A percentile compares a stretch with the other conserved stretches of the same genome.
These are phyloP conservation scores for Tardiomyces depauwii DNA, from an alignment of 1,139 yeast species.

Conservation along the genomic window DNA sequence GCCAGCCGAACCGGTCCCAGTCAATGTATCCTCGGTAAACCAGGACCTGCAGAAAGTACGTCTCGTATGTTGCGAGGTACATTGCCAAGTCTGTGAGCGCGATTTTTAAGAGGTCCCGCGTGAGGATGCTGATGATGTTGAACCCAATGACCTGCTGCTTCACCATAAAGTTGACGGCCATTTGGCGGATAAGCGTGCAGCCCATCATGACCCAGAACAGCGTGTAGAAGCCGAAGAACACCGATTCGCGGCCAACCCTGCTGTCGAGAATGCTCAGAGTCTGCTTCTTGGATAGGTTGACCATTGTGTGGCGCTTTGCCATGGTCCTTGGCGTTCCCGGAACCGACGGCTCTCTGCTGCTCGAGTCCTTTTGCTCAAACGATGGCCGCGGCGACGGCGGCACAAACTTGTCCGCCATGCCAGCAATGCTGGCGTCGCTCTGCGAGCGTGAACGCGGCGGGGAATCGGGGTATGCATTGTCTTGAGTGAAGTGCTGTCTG, in stretches of 20 bases:
- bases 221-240: slow-evolving; percentile 28
- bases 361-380: not conserved
- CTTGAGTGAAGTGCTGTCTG: not conserved
- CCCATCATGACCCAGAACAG: slow-evolving; percentile 27
- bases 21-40: slow-evolving; percentile 33
- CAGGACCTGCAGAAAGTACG: slow-evolving; percentile 42
- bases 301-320: not conserved
- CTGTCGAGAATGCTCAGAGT: slow-evolving; percentile 12
- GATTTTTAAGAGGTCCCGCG: slow-evolving; percentile 46
- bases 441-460: not conserved
- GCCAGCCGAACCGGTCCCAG: slow-evolving; percentile 58
- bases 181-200: slow-evolving; percentile 18
- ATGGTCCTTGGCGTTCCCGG: not conserved
- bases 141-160: slow-evolving; percentile 30
- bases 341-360: not conserved
- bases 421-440: not conserved
- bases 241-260: slow-evolving; percentile 15
- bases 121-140: slow-evolving; percentile 40
- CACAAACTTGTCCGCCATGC: not conserved
- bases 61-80: slow-evolving; percentile 53
- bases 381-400: not conserved
- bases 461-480: not conserved
- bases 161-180: slow-evolving; percentile 19
- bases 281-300: not conserved
- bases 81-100: slow-evolving; percentile 59